phyloP scores from a whole-genome alignment of 2,329 filamentous ascomycete species.

The Microsporum ferrugineum region DNA sequence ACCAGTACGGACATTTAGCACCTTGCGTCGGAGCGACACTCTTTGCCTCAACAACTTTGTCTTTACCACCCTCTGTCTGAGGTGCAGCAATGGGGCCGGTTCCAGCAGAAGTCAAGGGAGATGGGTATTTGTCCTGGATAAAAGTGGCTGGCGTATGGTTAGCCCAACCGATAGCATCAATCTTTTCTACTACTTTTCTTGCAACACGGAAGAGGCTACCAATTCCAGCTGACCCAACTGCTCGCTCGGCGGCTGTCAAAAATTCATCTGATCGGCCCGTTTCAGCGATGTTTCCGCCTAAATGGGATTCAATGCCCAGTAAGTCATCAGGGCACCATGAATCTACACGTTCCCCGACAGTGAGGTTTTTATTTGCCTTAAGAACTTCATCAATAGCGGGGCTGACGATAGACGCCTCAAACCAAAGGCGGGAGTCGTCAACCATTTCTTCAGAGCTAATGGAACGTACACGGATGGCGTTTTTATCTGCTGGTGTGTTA shows the following conservation, averaged over 20 bases:
- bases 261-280: not conserved
- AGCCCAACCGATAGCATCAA: conserved; percentile 28
- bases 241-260: not conserved
- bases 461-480: conserved; percentile 22
- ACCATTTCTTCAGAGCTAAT: conserved; percentile 21
- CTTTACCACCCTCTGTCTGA: not conserved
- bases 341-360: conserved; percentile 25
- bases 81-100: not conserved
- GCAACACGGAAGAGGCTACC: conserved; percentile 23
- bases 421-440: conserved; percentile 27
- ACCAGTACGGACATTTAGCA: not conserved
- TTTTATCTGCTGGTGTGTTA: conserved; percentile 15
- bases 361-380: conserved; percentile 23
- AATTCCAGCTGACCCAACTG: conserved; percentile 20
- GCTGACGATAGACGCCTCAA: conserved; percentile 30
- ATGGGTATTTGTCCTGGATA: not conserved
- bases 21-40: not conserved
- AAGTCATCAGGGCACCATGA: conserved; percentile 24
- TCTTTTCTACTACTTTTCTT: conserved; percentile 26
- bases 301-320: conserved; percentile 19
- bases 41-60: not conserved
- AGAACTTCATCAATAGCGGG: conserved; percentile 26
- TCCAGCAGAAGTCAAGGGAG: not conserved
- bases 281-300: conserved; percentile 7
- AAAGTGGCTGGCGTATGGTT: conserved; percentile 15